Evolutionary conservation across 139 green algal species (phyloP), one percentile per base, ranked within the genome.

Genomic region (Micromonas commoda): DNA sequence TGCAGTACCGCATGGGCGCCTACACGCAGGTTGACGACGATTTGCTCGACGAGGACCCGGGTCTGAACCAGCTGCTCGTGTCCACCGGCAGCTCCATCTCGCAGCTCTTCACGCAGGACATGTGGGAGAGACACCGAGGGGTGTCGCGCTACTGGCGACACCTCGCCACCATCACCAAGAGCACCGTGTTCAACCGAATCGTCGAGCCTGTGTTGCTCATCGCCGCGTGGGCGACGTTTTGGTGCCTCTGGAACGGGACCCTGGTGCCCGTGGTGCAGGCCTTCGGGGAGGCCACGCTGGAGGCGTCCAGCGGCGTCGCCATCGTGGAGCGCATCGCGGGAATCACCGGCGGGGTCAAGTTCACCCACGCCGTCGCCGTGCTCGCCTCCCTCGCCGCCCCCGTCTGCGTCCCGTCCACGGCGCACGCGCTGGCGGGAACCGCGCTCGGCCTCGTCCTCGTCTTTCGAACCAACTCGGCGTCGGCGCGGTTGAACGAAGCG

Each of bases 391-490:
- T 9, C 38, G 16, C 71, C 20, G n/a, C 26, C 34, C 9, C 34
- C 5, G 20, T 5, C 20, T 31, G 35, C n/a, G n/a, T 57, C 9
- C 75, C 75, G 9, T 9, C 57, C 21, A 39, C 64, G 3, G 35
- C 71, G 20, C 64, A 79, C 39, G 38, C 63, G 21, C 33, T 83
- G 31, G 33, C 68, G 3, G 52, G 54, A 4, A 61, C 51, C 1
- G 63, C 76, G 35, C 29, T 80, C 34, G 68, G 54, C 26, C 63
- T 80, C 37, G 51, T 93, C 71, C 83, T 93, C 35, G 89, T 91
- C 37, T 92, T 91, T 75, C 82, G 89, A 24, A 91, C 85, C 66
- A 92, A 92, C 72, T 77, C 82, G 52, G 83, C 71, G 64, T 92
- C 90, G 73, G 78, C 54, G 2, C 86, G 87, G 16, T 87, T 86